Conservation (phyloP, 768 basidiomycete genomes). For the Termitomyces titanicus region DNA sequence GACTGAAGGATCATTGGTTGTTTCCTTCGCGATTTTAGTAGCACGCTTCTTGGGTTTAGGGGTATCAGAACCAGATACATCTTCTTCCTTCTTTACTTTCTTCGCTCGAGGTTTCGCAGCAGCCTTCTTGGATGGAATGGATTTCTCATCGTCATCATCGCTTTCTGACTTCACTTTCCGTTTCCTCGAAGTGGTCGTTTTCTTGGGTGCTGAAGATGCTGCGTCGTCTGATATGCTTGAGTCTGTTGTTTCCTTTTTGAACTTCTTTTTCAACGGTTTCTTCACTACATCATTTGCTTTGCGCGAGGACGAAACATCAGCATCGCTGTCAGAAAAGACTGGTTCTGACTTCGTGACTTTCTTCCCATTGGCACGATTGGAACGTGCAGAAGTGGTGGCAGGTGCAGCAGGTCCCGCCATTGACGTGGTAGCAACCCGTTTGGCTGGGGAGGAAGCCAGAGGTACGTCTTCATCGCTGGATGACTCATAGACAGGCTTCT, state of each 20-base stretch:
- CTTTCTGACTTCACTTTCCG: slow-evolving; percentile 49
- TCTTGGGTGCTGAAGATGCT: slow-evolving; percentile 33
- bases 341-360: slow-evolving; percentile 29
- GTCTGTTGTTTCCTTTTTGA: slow-evolving; percentile 40
- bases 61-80: slow-evolving; percentile 35
- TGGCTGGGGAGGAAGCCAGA: slow-evolving; percentile 69
- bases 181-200: slow-evolving; percentile 32
- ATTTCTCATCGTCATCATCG: slow-evolving; percentile 44
- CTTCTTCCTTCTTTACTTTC: slow-evolving; percentile 53
- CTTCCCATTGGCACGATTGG: slow-evolving; percentile 46
- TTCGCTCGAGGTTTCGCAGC: slow-evolving; percentile 46
- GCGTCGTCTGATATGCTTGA: slow-evolving; percentile 33
- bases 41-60: slow-evolving; percentile 44
- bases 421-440: slow-evolving; percentile 37
- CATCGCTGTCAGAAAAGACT: slow-evolving; percentile 36
- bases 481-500: slow-evolving; percentile 51
- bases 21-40: slow-evolving; percentile 40
- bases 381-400: slow-evolving; percentile 23
- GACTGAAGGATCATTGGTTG: slow-evolving; percentile 30
- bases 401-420: slow-evolving; percentile 39
- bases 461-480: slow-evolving; percentile 74
- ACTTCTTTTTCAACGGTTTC: slow-evolving; percentile 62
- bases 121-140: slow-evolving; percentile 40
- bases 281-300: slow-evolving; percentile 42
- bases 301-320: slow-evolving; percentile 43